These are phyloP conservation scores for Phragmites australis DNA, from an alignment of 176 grass and related monocot genomes.

Conservation along the genomic window DNA sequence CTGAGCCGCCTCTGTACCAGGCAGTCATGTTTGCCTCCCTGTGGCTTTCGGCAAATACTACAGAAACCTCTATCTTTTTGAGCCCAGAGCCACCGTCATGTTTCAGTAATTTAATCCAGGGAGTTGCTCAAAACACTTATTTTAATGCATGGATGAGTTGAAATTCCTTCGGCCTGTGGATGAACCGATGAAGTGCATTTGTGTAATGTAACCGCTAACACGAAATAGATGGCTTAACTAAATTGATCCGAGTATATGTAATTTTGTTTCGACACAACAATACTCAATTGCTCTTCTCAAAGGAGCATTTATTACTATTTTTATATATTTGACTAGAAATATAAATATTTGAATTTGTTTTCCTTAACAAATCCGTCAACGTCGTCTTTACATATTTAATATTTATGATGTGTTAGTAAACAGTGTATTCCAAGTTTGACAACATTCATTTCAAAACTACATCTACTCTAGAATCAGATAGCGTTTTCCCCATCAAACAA, in stretches of 20 bases:
- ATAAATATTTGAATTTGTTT: too few relatives aligned
- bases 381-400: too few relatives aligned
- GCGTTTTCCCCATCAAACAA: too few relatives aligned
- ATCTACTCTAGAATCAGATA: too few relatives aligned
- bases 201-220: not conserved
- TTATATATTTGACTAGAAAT: too few relatives aligned
- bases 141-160: not conserved
- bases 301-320: too few relatives aligned
- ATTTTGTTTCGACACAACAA: not conserved
- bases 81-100: not conserved
- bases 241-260: not conserved
- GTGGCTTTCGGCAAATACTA: slow-evolving; percentile 27
- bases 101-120: not conserved
- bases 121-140: not conserved
- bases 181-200: not conserved
- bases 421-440: too few relatives aligned
- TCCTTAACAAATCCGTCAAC: too few relatives aligned
- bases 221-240: not conserved
- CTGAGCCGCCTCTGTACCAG: slow-evolving; percentile 13
- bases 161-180: not conserved
- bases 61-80: not conserved
- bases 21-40: slow-evolving; percentile 3
- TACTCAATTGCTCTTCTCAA: too few relatives aligned
- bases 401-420: too few relatives aligned
- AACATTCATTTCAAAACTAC: too few relatives aligned